phyloP scores from a whole-genome alignment of 73 alveolate genomes.

The Stentor roeselii region DNA sequence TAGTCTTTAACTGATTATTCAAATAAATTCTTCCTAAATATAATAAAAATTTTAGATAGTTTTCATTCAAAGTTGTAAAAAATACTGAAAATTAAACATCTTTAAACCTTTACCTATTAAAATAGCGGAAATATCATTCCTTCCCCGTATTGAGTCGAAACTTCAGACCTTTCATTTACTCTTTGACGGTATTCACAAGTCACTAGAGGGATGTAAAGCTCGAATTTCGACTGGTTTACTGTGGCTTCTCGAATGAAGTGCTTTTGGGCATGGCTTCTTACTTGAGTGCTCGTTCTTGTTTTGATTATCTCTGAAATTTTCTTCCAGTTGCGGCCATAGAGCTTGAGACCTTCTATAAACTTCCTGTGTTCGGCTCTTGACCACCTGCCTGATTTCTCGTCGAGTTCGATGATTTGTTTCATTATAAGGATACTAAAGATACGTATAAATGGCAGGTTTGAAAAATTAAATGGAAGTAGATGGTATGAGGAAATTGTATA shows the following conservation, averaged over 20 bases:
- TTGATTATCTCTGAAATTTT: conserved; percentile 63
- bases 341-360: conserved; percentile 50
- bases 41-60: no score
- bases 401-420: neutral
- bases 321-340: conserved; percentile 78
- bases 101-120: no score
- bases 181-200: neutral
- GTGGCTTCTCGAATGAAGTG: conserved; percentile 62
- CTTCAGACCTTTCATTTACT: neutral
- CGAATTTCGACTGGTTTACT: neutral
- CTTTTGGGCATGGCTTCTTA: conserved; percentile 80
- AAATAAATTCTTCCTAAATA: no score
- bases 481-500: no score
- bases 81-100: no score
- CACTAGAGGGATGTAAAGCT: neutral
- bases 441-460: no score
- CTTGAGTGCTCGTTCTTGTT: conserved; percentile 74
- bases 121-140: conserved; percentile 2
- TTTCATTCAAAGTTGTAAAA: no score
- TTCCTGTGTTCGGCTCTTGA: conserved; percentile 55
- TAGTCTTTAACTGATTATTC: no score
- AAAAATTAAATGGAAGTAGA: no score
- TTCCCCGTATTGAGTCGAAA: conserved; percentile 15
- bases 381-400: conserved; percentile 69
- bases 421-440: neutral